phyloP scores from a whole-genome alignment of 2,329 filamentous ascomycete species.

The Curvularia eragrostidis region DNA sequence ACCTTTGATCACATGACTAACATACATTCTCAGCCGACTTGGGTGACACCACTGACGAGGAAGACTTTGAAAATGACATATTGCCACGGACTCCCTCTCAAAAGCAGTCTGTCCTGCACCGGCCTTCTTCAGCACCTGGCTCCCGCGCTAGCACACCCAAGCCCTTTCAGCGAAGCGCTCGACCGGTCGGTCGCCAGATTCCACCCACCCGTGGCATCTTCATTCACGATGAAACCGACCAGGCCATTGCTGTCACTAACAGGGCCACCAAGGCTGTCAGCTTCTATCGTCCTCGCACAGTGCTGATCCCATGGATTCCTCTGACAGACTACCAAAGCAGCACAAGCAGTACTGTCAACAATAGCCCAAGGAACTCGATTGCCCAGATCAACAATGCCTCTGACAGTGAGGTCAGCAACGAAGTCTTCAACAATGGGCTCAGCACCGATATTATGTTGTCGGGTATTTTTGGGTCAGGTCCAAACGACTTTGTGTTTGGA shows the following conservation, averaged over 20 bases:
- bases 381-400: slow-evolving; percentile 46
- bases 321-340: slow-evolving; percentile 46
- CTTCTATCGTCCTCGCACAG: slow-evolving; percentile 50
- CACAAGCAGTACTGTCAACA: slow-evolving; percentile 49
- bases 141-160: slow-evolving; percentile 47
- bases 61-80: slow-evolving; percentile 54
- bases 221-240: slow-evolving; percentile 44
- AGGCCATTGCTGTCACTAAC: slow-evolving; percentile 53
- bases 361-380: slow-evolving; percentile 49
- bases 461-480: slow-evolving; percentile 63
- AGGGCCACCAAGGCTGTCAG: slow-evolving; percentile 50
- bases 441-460: slow-evolving; percentile 78
- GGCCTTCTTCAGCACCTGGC: slow-evolving; percentile 55
- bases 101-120: slow-evolving; percentile 56
- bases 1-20: slow-evolving; percentile 53
- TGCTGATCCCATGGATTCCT: slow-evolving; percentile 37
- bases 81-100: slow-evolving; percentile 54
- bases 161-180: slow-evolving; percentile 47
- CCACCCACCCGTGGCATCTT: slow-evolving; percentile 47
- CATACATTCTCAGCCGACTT: slow-evolving; percentile 58
- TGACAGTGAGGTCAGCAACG: slow-evolving; percentile 50
- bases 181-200: slow-evolving; percentile 35
- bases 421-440: slow-evolving; percentile 41
- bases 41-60: slow-evolving; percentile 65
- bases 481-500: slow-evolving; percentile 55